Percentiles rank a stretch among this genome's conserved stretches.
phyloP scores from a whole-genome alignment of 2,329 filamentous ascomycete species.

The Aureobasidium sp. region DNA sequence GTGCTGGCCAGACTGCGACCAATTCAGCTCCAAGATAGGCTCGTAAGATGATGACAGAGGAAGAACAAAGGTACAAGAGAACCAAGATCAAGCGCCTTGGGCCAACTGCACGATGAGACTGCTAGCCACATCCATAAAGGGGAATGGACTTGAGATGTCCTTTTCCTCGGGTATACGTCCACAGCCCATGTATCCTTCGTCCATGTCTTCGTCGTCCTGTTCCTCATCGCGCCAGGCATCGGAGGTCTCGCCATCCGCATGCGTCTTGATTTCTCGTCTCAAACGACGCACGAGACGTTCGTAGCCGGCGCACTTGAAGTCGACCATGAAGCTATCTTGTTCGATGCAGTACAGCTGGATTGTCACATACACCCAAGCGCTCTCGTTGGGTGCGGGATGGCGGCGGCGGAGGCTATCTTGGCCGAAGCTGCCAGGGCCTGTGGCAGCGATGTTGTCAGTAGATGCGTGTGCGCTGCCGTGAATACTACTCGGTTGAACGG shows the following conservation, averaged over 20 bases:
- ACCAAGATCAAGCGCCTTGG: slow-evolving; percentile 55
- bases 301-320: slow-evolving; percentile 98
- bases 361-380: slow-evolving; percentile 88
- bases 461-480: slow-evolving; percentile 21
- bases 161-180: slow-evolving; percentile 68
- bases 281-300: slow-evolving; percentile 64
- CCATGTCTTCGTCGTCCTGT: slow-evolving; percentile 28
- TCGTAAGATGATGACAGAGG: neutral
- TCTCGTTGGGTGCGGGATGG: slow-evolving; percentile 48
- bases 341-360: slow-evolving; percentile 97
- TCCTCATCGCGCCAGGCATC: slow-evolving; percentile 26
- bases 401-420: slow-evolving; percentile 15
- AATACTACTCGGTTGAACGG: neutral
- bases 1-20: neutral
- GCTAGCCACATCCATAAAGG: slow-evolving; percentile 89
- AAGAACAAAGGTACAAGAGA: neutral
- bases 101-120: slow-evolving; percentile 89
- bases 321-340: slow-evolving; percentile 84
- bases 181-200: slow-evolving; percentile 36
- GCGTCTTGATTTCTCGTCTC: slow-evolving; percentile 28
- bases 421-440: slow-evolving; percentile 15
- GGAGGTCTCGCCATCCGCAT: slow-evolving; percentile 28
- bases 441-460: slow-evolving; percentile 26
- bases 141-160: slow-evolving; percentile 89
- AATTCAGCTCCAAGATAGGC: neutral